phyloP scores from a whole-genome alignment of 371 early-diverging fungal genomes.

The Fennellomyces sp. region DNA sequence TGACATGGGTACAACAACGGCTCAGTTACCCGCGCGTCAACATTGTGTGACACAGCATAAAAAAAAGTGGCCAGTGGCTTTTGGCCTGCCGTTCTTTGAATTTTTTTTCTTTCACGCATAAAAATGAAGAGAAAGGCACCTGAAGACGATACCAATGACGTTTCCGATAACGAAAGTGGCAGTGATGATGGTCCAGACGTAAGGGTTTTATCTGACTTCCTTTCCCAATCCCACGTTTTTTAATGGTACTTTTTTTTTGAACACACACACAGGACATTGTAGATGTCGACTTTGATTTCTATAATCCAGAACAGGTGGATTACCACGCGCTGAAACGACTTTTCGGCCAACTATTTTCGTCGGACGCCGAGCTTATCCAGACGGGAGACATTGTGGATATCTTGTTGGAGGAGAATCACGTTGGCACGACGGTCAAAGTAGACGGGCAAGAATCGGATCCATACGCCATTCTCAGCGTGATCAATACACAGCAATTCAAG shows the following conservation, averaged over 20 bases:
- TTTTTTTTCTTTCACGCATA: too few relatives aligned
- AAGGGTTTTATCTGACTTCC: not conserved
- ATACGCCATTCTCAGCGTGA: constrained; percentile 84
- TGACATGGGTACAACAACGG: too few relatives aligned
- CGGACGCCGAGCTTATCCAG: constrained; percentile 77
- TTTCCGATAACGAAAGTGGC: constrained; percentile 4
- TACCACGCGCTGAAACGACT: constrained; percentile 93
- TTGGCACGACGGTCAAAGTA: constrained; percentile 93
- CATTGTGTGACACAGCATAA: too few relatives aligned
- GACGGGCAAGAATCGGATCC: constrained; percentile 86
- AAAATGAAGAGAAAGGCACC: constrained; percentile 19
- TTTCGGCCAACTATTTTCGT: constrained; percentile 74
- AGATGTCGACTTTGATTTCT: constrained; percentile 96
- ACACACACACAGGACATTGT: constrained; percentile 65
- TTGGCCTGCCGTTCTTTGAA: too few relatives aligned
- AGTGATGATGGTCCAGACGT: not conserved
- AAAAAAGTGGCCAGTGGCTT: too few relatives aligned
- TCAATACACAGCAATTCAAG: constrained; percentile 59
- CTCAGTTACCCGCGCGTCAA: too few relatives aligned
- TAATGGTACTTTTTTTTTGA: not conserved
- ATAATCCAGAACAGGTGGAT: constrained; percentile 85
- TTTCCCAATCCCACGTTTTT: not conserved
- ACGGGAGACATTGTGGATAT: constrained; percentile 84
- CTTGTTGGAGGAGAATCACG: constrained; percentile 74
- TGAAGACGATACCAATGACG: constrained; percentile 4